A percentile compares a stretch with the other conserved stretches of the same genome.
phyloP scores from a whole-genome alignment of 345 rosid species.

The Carallia pectinifolia region DNA sequence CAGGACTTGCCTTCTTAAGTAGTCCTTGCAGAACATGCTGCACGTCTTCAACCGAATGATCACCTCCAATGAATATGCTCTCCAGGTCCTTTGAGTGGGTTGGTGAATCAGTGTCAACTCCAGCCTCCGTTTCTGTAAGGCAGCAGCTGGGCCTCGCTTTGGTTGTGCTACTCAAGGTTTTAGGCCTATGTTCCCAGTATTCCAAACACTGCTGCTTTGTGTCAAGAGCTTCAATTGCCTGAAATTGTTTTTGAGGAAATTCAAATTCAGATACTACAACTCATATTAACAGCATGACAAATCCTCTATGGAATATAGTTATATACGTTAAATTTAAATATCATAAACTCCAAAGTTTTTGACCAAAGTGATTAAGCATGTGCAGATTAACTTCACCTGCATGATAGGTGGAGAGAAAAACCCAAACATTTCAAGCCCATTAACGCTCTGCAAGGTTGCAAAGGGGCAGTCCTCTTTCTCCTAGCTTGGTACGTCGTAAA shows the following conservation, averaged over 20 bases:
- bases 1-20: slow-evolving; percentile 49
- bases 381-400: slow-evolving; percentile 42
- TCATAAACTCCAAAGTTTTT: too few relatives aligned
- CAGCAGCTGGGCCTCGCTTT: slow-evolving; percentile 17
- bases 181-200: slow-evolving; percentile 65
- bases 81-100: slow-evolving; percentile 15
- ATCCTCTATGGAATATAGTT: neutral
- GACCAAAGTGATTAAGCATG: neutral
- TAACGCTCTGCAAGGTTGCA: slow-evolving; percentile 40
- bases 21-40: slow-evolving; percentile 41
- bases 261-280: neutral
- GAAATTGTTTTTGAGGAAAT: slow-evolving; percentile 19
- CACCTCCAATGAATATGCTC: slow-evolving; percentile 12
- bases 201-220: slow-evolving; percentile 59
- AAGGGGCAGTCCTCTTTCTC: slow-evolving; percentile 41
- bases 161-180: neutral
- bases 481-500: slow-evolving; percentile 29
- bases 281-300: neutral
- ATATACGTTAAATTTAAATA: too few relatives aligned
- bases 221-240: slow-evolving; percentile 86
- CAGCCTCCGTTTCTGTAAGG: slow-evolving; percentile 12
- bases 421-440: slow-evolving; percentile 87
- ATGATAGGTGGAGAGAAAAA: slow-evolving; percentile 58
- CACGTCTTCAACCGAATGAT: slow-evolving; percentile 34
- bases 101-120: slow-evolving; percentile 37